Evolutionary conservation across 805 yeast genomes (phyloP).

Genomic region (Debaryomyces hansenii): DNA sequence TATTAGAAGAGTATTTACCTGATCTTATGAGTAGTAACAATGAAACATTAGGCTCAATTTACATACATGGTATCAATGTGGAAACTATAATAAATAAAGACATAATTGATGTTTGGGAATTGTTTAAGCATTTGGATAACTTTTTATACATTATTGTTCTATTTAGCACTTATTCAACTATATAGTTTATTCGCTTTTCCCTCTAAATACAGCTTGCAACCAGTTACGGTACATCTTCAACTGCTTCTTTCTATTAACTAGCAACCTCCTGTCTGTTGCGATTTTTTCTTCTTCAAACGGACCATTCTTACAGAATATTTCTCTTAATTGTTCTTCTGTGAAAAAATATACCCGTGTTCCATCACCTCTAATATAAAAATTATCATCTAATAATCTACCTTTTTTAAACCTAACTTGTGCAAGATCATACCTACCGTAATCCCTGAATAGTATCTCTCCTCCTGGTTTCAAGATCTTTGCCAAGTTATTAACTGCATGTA

Average conservation of each 20-base stretch:
- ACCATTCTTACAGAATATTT: slow-evolving; percentile 53
- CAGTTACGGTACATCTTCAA: slow-evolving; percentile 95
- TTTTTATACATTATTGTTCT: slow-evolving; percentile 33
- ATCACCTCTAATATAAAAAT: slow-evolving; percentile 95
- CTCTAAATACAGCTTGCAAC: slow-evolving; percentile 87
- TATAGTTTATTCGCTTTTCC: slow-evolving; percentile 1
- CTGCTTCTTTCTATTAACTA: slow-evolving; percentile 89
- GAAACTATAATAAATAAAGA: slow-evolving; percentile 12
- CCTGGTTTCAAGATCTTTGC: slow-evolving; percentile 83
- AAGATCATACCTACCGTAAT: slow-evolving; percentile 93
- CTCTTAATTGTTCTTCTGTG: slow-evolving; percentile 85
- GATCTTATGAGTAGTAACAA: slow-evolving; percentile 6
- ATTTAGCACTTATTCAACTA: not conserved
- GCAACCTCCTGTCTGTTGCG: slow-evolving; percentile 85
- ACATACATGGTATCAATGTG: slow-evolving; percentile 33
- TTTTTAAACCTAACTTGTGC: slow-evolving; percentile 94
- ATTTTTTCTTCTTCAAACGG: slow-evolving; percentile 70
- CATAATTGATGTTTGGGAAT: slow-evolving; percentile 30
- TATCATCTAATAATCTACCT: slow-evolving; percentile 82
- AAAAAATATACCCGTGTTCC: slow-evolving; percentile 97
- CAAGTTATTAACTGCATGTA: slow-evolving; percentile 70
- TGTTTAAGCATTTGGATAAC: slow-evolving; percentile 35
- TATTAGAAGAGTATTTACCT: slow-evolving; percentile 11
- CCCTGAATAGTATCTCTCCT: slow-evolving; percentile 85
- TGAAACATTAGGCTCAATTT: slow-evolving; percentile 11